Base-by-base conservation (phyloP, 192 early-diverging fungal species). In the Rhizophlyctis rosea region DNA sequence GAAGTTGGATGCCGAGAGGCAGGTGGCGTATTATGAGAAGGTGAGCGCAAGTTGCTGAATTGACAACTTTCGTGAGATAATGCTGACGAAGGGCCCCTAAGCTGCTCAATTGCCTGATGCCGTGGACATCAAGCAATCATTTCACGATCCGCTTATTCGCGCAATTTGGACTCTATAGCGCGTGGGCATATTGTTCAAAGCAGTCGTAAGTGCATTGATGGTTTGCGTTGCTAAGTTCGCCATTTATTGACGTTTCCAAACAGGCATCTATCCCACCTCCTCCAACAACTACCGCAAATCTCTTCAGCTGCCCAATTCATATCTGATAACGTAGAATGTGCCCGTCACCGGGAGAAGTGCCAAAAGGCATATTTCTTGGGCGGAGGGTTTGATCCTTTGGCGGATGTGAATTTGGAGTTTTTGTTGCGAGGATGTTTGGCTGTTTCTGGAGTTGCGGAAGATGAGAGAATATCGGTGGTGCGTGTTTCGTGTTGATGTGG, bases 381-480 rank as follows among this genome's bases (percentile, higher is more conserved):
- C 4, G 62, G 67, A 4, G 61, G 68, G 1, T 86, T 86, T 62
- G 67, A 83, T 62, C 72, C 79, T 9, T 35, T 71, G 13, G 27
- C 57, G 27, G 82, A 85, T 53, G 67, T 74, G 34, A 77, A 77
- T 31, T 11, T 86, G 14, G 82, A 84, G 27, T 86, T 85, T 52
- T 65, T 86, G 9, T 86, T 84, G 52, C 67, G 71, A 18, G 67
- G 73, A 51, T 30, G 69, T 14, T 50, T 69, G 47, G 55, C 61
- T 3, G 35, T 77, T 11, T 59, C 69, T 21, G 70, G 61, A 28
- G 66, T 84, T 3, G 62, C 72, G 25, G 73, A 74, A 18, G 76
- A 84, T 33, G 80, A 82, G 44, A 54, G 71, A 16, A 84, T 86
- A 36, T 75, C 72, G 5, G 74, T 69, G 36, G 76, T 78, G 59